Conservation (phyloP, 306 rosid species). For the Macrotyloma uniflorum region DNA sequence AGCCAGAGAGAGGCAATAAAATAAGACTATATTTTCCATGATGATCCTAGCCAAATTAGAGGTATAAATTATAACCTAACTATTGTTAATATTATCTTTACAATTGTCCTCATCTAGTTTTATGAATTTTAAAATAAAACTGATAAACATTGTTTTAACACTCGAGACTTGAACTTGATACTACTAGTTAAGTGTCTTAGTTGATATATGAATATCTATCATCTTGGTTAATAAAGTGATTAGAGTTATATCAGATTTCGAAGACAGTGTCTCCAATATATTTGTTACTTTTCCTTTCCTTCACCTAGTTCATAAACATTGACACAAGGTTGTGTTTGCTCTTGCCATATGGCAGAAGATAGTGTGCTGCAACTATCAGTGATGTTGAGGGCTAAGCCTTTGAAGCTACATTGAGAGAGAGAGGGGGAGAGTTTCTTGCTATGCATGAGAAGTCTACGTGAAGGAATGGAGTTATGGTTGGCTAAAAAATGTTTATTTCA, state of each 20-base stretch:
- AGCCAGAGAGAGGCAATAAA: no score
- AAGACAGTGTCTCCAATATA: neutral
- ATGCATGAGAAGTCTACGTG: constrained; percentile 77
- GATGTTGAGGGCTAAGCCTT: constrained; percentile 5
- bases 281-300: neutral
- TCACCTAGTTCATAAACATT: neutral
- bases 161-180: no score
- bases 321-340: neutral
- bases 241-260: neutral
- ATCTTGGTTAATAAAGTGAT: neutral
- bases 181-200: no score
- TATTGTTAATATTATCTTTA: no score
- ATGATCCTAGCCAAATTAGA: no score
- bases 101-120: no score
- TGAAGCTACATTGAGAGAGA: constrained; percentile 13
- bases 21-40: no score
- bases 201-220: neutral
- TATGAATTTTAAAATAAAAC: no score
- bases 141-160: no score
- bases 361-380: constrained; percentile 14
- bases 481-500: constrained; percentile 39
- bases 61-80: no score
- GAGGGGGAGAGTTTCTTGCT: constrained; percentile 50
- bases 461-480: constrained; percentile 72
- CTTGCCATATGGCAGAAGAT: constrained; percentile 38